Evolutionary conservation across 2,329 filamentous ascomycete genomes (phyloP).

Genomic region (Claviceps monticola): DNA sequence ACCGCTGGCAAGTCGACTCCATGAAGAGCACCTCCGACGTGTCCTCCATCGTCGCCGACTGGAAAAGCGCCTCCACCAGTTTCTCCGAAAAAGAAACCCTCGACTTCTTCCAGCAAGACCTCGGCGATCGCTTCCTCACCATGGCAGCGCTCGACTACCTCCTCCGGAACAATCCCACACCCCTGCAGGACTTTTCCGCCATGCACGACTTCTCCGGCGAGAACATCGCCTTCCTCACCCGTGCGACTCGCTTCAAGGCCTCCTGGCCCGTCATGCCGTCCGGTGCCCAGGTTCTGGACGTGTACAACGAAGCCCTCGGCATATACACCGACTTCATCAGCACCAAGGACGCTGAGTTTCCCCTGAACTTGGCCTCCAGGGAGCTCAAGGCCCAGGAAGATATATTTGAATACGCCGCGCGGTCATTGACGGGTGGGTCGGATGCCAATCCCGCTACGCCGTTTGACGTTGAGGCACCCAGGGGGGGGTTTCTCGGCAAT

Average conservation of each 20-base stretch:
- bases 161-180: conserved; percentile 40
- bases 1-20: conserved; percentile 8
- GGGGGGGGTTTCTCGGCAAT: conserved; percentile 10
- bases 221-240: conserved; percentile 51
- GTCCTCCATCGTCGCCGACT: not conserved
- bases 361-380: conserved; percentile 45
- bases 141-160: conserved; percentile 49
- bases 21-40: not conserved
- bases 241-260: conserved; percentile 39
- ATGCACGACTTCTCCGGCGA: conserved; percentile 54
- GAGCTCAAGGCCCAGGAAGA: conserved; percentile 35
- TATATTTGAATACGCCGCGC: conserved; percentile 38
- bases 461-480: conserved; percentile 16
- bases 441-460: conserved; percentile 22
- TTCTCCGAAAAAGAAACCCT: conserved; percentile 4
- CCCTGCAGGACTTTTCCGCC: conserved; percentile 49
- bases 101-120: conserved; percentile 5
- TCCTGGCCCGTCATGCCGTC: conserved; percentile 8
- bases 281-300: conserved; percentile 17
- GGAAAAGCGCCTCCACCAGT: conserved; percentile 7
- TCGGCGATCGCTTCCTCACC: conserved; percentile 33
- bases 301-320: conserved; percentile 43
- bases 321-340: conserved; percentile 50
- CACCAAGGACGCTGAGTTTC: conserved; percentile 44
- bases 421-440: conserved; percentile 25